Percentiles rank a stretch among this genome's conserved stretches.
Evolutionary conservation across 139 green algal species (phyloP).

Genomic region (Coelastrella sp.): DNA sequence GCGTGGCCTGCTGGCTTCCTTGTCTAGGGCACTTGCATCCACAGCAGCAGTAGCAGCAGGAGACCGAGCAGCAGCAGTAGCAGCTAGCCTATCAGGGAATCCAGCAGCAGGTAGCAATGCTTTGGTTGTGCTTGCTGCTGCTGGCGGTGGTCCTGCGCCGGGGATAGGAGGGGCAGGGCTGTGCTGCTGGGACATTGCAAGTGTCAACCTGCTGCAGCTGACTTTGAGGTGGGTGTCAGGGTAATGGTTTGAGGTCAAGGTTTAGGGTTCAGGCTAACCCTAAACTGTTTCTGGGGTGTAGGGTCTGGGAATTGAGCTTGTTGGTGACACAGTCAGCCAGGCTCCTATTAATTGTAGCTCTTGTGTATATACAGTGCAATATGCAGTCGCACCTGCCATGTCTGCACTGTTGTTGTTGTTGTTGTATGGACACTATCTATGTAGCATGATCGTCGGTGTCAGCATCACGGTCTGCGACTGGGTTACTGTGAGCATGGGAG

Average conservation of each 20-base stretch:
- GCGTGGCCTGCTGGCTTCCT: slow-evolving; percentile 20
- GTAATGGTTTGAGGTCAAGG: no score
- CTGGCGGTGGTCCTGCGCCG: neutral
- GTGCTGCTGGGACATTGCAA: slow-evolving; percentile 21
- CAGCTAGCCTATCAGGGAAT: neutral
- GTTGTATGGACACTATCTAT: no score
- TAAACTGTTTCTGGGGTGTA: no score
- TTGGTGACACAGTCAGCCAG: neutral
- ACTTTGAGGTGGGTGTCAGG: slow-evolving; percentile 14
- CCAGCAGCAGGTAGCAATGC: neutral
- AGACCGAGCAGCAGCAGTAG: slow-evolving; percentile 25
- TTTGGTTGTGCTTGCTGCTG: neutral
- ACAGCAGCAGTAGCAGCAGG: slow-evolving; percentile 23
- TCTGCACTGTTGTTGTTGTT: no score
- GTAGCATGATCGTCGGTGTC: no score
- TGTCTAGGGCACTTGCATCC: slow-evolving; percentile 17
- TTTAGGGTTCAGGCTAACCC: no score
- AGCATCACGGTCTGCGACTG: no score
- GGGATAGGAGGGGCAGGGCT: neutral
- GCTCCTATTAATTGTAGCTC: neutral
- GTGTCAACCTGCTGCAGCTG: slow-evolving; percentile 29
- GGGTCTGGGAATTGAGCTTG: no score
- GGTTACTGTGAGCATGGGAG: no score
- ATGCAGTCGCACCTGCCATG: neutral
- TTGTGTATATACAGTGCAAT: neutral